phyloP scores from a whole-genome alignment of 345 rosid species.

The Iberis pinnata region DNA sequence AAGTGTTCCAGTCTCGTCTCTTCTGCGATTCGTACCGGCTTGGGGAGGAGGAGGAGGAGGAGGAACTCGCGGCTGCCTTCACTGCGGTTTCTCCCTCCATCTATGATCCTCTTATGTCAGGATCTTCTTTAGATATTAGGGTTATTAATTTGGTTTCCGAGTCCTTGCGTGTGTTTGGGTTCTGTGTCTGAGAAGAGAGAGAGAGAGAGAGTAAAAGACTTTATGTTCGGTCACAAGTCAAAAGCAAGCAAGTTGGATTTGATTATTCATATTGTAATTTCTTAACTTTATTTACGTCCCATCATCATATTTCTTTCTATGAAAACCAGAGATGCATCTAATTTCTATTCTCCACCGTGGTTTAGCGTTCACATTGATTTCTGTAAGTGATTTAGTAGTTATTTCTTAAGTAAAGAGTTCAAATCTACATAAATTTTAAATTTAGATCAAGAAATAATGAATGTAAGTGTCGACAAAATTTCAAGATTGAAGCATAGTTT shows the following conservation, averaged over 20 bases:
- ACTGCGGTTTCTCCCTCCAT: conserved; percentile 21
- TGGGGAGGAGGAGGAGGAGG: conserved; percentile 26
- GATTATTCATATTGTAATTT: conserved; percentile 26
- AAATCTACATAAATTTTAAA: too few species aligned
- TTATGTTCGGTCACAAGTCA: conserved; percentile 17
- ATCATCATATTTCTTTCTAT: conserved; percentile 17
- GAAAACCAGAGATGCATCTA: conserved; percentile 2
- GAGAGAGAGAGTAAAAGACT: not conserved
- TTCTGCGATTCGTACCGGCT: conserved; percentile 69
- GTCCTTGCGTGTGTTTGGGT: not conserved
- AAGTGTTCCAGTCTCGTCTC: conserved; percentile 58
- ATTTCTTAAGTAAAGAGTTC: too few species aligned
- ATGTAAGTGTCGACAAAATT: too few species aligned
- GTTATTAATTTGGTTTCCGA: conserved; percentile 10
- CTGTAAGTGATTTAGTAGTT: too few species aligned
- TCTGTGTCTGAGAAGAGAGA: not conserved
- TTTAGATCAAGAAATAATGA: too few species aligned
- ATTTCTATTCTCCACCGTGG: too few species aligned
- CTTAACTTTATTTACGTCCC: conserved; percentile 26
- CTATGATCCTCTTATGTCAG: not conserved
- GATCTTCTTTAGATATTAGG: conserved; percentile 1
- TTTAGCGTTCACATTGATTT: too few species aligned
- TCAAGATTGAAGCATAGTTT: too few species aligned
- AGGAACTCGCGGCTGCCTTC: conserved; percentile 12
- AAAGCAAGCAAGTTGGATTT: conserved; percentile 27